phyloP scores from a whole-genome alignment of 306 rosid species.

The Medicago lupulina region DNA sequence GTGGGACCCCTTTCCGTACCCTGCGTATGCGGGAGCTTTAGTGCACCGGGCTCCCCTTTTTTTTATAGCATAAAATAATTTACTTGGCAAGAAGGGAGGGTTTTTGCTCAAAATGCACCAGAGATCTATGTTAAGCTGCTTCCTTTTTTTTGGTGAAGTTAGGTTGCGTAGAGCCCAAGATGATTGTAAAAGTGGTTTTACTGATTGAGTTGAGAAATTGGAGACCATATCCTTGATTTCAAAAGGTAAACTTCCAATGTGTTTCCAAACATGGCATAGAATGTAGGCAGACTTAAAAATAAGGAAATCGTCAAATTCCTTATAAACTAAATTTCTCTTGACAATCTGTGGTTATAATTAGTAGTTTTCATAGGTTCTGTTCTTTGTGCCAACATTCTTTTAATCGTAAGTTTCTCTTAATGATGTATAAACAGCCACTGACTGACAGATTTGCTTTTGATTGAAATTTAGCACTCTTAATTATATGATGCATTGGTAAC shows the following conservation, averaged over 20 bases:
- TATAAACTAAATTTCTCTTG: slow-evolving; percentile 11
- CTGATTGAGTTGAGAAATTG: slow-evolving; percentile 26
- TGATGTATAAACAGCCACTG: slow-evolving; percentile 22
- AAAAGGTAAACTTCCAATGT: slow-evolving; percentile 3
- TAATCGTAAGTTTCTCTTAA: slow-evolving; percentile 3
- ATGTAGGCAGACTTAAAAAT: slow-evolving; percentile 18
- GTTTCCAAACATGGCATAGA: slow-evolving; percentile 7
- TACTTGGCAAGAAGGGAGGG: slow-evolving; percentile 17
- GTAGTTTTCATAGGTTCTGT: slow-evolving; percentile 25
- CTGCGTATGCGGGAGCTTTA: no score
- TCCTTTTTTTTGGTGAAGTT: not conserved
- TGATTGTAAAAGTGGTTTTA: slow-evolving; percentile 13
- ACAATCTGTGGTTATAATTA: not conserved
- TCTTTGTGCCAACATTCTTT: slow-evolving; percentile 6
- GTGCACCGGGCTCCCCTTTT: no score
- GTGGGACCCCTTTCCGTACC: no score
- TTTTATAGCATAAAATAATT: no score
- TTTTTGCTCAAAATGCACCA: not conserved
- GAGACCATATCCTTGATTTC: slow-evolving; percentile 25
- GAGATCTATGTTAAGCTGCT: slow-evolving; percentile 3
- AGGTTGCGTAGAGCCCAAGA: slow-evolving; percentile 7
- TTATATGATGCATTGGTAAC: slow-evolving; percentile 30
- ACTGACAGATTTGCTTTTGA: slow-evolving; percentile 31
- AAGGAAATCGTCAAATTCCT: slow-evolving; percentile 24
- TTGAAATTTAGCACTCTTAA: slow-evolving; percentile 17